These are phyloP conservation scores for Licmophora abbreviata DNA, from an alignment of 108 stramenopile genomes.

Conservation along the genomic window DNA sequence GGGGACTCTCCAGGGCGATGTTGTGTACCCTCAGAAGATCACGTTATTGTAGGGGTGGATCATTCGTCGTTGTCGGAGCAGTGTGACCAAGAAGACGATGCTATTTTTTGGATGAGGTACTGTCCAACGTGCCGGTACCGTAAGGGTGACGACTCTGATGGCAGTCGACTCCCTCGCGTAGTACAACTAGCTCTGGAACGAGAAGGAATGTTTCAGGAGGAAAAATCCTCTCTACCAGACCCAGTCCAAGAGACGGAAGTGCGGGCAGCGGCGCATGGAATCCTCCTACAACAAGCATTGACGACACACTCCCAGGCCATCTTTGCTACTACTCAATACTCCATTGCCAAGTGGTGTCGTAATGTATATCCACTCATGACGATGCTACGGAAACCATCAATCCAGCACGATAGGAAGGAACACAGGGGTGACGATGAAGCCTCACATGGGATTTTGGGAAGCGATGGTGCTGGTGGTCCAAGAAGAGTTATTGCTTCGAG, in stretches of 20 bases:
- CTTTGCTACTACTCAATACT: slow-evolving; percentile 21
- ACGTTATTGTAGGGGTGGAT: background rate
- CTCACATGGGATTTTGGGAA: too few relatives aligned
- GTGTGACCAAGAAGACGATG: background rate
- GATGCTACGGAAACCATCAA: slow-evolving; percentile 1
- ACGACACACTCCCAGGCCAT: slow-evolving; percentile 10
- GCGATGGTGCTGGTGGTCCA: background rate
- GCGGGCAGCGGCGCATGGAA: background rate
- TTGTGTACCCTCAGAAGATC: slow-evolving; percentile 11
- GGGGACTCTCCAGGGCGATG: slow-evolving; percentile 37
- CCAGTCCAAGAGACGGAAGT: background rate
- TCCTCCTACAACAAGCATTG: background rate
- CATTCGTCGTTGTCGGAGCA: background rate
- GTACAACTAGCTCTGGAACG: slow-evolving; percentile 8
- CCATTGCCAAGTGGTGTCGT: slow-evolving; percentile 29
- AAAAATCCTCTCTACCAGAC: background rate
- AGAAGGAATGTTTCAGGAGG: slow-evolving; percentile 2
- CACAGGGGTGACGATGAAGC: background rate
- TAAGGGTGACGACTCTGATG: too few relatives aligned
- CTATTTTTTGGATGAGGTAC: slow-evolving; percentile 1
- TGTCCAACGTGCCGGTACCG: slow-evolving; percentile 34
- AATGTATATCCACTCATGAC: too few relatives aligned
- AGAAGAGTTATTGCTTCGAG: slow-evolving; percentile 1
- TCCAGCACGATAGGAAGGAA: background rate
- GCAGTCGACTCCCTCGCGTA: slow-evolving; percentile 5